Percentiles rank a stretch among this genome's conserved stretches.
Conservation (phyloP, 495 filamentous ascomycete genomes). For the Bacidia gigantensis region DNA sequence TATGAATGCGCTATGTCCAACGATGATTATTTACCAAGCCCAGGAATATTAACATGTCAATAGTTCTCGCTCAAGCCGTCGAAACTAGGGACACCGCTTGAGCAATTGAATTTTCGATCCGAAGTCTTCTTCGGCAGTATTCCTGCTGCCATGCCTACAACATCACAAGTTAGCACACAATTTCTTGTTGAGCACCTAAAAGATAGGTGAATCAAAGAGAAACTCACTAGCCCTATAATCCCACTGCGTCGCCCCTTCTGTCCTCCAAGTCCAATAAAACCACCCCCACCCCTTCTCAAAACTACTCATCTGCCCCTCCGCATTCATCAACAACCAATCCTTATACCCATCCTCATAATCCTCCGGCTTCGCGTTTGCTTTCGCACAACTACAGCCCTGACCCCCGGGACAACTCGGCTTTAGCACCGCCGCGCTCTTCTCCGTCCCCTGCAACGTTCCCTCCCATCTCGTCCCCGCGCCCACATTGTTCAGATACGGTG, state of each 20-base stretch:
- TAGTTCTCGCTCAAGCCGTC: conserved; percentile 53
- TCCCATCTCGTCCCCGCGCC: conserved; percentile 81
- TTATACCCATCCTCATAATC: conserved; percentile 66
- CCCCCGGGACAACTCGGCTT: conserved; percentile 59
- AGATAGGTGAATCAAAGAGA: neutral
- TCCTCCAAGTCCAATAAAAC: conserved; percentile 97
- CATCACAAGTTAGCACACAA: neutral
- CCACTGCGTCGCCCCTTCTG: conserved; percentile 75
- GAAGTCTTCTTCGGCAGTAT: conserved; percentile 73
- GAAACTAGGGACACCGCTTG: conserved; percentile 55
- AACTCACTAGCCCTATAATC: conserved; percentile 52
- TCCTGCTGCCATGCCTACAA: conserved; percentile 51
- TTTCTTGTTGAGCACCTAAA: neutral
- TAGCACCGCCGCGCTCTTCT: conserved; percentile 38
- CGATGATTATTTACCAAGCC: too few relatives aligned
- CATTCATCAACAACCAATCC: conserved; percentile 73
- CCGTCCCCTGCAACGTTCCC: conserved; percentile 54
- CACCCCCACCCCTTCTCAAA: conserved; percentile 90
- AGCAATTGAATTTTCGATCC: conserved; percentile 62
- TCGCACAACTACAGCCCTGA: conserved; percentile 51
- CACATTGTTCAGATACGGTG: conserved; percentile 77
- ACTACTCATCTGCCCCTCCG: conserved; percentile 84
- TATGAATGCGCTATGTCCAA: neutral
- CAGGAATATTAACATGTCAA: conserved; percentile 25
- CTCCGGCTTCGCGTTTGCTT: conserved; percentile 58